Percentiles rank a stretch among this genome's conserved stretches.
Conservation (phyloP, 441 rosid genomes). For the Isatis lusitanica region DNA sequence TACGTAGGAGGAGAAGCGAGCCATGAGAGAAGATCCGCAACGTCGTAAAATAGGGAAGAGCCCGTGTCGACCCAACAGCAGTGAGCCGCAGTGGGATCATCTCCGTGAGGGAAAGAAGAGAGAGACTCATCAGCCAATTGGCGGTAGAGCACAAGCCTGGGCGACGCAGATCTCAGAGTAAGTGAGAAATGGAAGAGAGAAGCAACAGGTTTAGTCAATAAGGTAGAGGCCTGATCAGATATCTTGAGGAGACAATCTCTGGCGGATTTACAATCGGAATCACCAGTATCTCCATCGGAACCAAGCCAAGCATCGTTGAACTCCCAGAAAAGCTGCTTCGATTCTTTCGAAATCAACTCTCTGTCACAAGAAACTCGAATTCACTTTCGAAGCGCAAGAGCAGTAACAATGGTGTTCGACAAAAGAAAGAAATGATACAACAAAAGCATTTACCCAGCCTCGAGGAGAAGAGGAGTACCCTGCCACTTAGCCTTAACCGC, state of each 20-base stretch:
- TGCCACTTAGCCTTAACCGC: slow-evolving; percentile 92
- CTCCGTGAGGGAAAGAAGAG: slow-evolving; percentile 80
- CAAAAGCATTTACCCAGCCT: slow-evolving; percentile 70
- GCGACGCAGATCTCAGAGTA: slow-evolving; percentile 85
- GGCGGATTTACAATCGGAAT: slow-evolving; percentile 60
- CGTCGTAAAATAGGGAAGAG: slow-evolving; percentile 72
- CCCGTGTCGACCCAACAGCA: slow-evolving; percentile 99
- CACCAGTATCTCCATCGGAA: slow-evolving; percentile 47
- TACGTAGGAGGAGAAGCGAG: slow-evolving; percentile 58
- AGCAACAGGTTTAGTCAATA: slow-evolving; percentile 64
- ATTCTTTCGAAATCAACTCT: slow-evolving; percentile 82
- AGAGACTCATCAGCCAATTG: slow-evolving; percentile 96
- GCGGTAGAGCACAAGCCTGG: slow-evolving; percentile 85
- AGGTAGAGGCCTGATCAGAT: slow-evolving; percentile 49
- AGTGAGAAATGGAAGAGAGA: slow-evolving; percentile 87
- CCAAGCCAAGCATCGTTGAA: slow-evolving; percentile 77
- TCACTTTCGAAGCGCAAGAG: neutral
- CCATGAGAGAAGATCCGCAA: slow-evolving; percentile 67
- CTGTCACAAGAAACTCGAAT: slow-evolving; percentile 41
- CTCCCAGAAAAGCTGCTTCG: slow-evolving; percentile 86
- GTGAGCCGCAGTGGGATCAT: slow-evolving; percentile 44
- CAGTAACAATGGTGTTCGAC: slow-evolving; percentile 18
- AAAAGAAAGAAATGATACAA: neutral
- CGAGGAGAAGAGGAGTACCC: slow-evolving; percentile 94
- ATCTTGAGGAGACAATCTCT: slow-evolving; percentile 78